Conservation (phyloP, 768 basidiomycete species). For the Psilocybe cyanescens region DNA sequence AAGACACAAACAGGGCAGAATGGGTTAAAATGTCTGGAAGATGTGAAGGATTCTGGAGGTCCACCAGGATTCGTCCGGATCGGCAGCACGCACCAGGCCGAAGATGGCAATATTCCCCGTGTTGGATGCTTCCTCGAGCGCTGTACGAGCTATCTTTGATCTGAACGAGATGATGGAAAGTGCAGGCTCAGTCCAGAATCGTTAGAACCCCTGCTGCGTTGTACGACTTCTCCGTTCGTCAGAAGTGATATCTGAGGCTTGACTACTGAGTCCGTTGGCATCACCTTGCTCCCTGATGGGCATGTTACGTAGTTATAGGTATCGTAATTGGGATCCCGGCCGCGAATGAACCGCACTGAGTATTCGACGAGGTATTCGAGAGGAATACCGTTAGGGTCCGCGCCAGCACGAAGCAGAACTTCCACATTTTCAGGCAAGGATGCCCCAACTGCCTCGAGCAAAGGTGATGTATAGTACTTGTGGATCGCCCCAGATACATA, state of each 20-base stretch:
- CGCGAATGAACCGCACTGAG: neutral
- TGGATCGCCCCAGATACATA: neutral
- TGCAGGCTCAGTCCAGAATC: neutral
- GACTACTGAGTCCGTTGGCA: neutral
- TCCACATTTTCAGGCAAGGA: neutral
- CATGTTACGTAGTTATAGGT: neutral
- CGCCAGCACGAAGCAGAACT: neutral
- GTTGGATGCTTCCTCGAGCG: neutral
- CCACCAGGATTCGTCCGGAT: conserved; percentile 2
- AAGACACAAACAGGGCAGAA: neutral
- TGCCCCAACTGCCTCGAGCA: neutral
- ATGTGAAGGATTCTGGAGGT: neutral
- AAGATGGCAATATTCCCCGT: neutral
- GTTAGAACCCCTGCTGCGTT: neutral
- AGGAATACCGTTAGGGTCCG: neutral
- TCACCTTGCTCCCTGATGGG: neutral
- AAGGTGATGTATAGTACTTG: neutral
- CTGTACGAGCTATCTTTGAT: neutral
- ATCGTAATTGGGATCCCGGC: neutral
- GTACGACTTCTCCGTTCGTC: neutral
- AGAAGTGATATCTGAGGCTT: neutral
- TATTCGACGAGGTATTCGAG: neutral
- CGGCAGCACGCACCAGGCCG: conserved; percentile 1
- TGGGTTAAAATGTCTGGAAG: neutral
- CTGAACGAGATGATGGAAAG: neutral